Percentiles rank a stretch among this genome's conserved stretches.
These are phyloP conservation scores for Phalaenopsis equestris DNA, from an alignment of 106 monocot genomes.

Conservation along the genomic window DNA sequence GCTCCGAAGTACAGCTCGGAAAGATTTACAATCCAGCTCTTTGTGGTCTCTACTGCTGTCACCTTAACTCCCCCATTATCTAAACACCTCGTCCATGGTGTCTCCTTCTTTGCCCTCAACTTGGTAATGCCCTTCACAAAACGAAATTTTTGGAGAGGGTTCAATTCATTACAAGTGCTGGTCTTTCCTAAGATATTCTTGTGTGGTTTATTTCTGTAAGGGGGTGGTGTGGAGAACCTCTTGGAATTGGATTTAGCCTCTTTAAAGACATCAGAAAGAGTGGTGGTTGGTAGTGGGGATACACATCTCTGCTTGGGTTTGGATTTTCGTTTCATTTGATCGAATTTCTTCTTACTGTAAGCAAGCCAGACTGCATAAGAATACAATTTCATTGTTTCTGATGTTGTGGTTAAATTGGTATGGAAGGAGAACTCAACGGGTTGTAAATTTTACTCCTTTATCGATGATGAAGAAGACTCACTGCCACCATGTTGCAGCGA, in stretches of 20 bases:
- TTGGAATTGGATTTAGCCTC: slow-evolving; percentile 32
- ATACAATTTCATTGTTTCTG: slow-evolving; percentile 4
- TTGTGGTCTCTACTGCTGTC: slow-evolving; percentile 34
- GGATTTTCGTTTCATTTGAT: slow-evolving; percentile 4
- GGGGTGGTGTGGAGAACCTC: slow-evolving; percentile 42
- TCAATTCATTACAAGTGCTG: neutral
- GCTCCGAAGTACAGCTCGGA: no score
- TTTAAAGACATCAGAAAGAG: no score
- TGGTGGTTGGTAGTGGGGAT: slow-evolving; percentile 27
- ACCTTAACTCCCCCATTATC: slow-evolving; percentile 45
- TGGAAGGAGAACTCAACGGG: neutral
- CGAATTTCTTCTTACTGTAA: no score
- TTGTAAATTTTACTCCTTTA: neutral
- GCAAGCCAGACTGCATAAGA: neutral
- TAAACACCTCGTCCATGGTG: no score
- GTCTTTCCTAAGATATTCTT: neutral
- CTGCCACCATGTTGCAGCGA: no score
- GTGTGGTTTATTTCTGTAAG: slow-evolving; percentile 9
- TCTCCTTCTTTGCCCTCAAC: no score
- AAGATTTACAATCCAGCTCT: slow-evolving; percentile 56
- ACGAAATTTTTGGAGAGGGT: no score
- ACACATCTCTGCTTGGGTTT: slow-evolving; percentile 27
- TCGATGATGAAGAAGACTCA: no score
- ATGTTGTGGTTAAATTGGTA: neutral
- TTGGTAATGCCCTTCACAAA: no score